Evolutionary conservation across 2,329 filamentous ascomycete species (phyloP), one percentile per base, ranked within the genome.

Genomic region (Fusarium aywerte): DNA sequence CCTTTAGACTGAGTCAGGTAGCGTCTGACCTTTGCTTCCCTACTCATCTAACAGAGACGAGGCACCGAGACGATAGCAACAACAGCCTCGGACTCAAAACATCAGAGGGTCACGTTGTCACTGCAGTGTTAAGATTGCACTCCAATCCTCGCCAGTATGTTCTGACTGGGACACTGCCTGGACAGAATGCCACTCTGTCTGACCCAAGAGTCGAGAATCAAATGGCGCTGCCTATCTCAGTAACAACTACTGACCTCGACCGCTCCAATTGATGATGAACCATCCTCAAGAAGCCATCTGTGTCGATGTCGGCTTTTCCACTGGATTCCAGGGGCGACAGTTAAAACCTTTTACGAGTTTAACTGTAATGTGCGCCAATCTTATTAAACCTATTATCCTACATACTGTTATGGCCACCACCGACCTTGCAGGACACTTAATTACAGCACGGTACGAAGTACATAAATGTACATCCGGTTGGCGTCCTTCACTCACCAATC

Each of bases 1-100:
- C 62, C 65, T 58, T 47, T 51, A 35, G 56, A 58, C 65, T 62
- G 65, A 68, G 65, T 68, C 65, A 68, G 62, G 65, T 68, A 68
- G 65, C 65, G 65, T 68, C 65, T 68, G 65, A 66, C 65, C 61
- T 68, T 65, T 53, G 50, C 43, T 65, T 58, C 48, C 65, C 23
- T 68, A 62, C 65, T 68, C 65, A 68, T 68, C 60, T 68, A 68
- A 66, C 47, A 62, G 51, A 68, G 65, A 68, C 61, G 55, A 52
- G 13, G 20, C 45, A 40, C 47, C 59, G 33, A 65, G 60, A 68
- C 60, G 62, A 69, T 66, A 48, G 55, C 25, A 69, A 62, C 43
- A 53, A 40, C 53, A 62, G 48, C 60, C 65, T 68, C 60, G 65
- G 49, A 65, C 52, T 45, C 55, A 65, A 52, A 48, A 66, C 68